A percentile compares a stretch with the other conserved stretches of the same genome.
Evolutionary conservation across 2,329 filamentous ascomycete genomes (phyloP).

Genomic region (Scytalidium lignicola): DNA sequence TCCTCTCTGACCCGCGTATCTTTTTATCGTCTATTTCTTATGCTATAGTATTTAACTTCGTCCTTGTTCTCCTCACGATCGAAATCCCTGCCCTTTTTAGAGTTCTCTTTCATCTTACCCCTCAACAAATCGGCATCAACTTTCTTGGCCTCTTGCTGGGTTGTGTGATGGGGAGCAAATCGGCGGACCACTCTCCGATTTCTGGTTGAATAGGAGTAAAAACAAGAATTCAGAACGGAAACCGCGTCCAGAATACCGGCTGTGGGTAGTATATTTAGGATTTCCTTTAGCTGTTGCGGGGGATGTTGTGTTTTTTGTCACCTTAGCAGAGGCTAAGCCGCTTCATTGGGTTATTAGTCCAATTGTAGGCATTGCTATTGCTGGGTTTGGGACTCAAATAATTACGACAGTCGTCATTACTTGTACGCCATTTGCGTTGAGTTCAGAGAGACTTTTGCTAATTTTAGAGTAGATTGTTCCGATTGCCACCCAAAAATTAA

Average conservation of each 20-base stretch:
- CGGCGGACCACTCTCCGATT: constrained; percentile 43
- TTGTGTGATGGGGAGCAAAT: constrained; percentile 53
- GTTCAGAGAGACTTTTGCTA: background rate
- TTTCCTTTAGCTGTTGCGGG: constrained; percentile 46
- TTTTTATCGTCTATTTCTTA: constrained; percentile 47
- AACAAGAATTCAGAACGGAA: constrained; percentile 28
- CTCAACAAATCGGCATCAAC: constrained; percentile 53
- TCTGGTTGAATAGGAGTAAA: constrained; percentile 41
- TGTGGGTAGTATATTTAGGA: constrained; percentile 53
- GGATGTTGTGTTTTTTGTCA: constrained; percentile 48
- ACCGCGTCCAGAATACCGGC: constrained; percentile 44
- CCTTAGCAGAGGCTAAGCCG: constrained; percentile 37
- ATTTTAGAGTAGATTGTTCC: background rate
- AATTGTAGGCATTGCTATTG: constrained; percentile 46
- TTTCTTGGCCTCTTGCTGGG: constrained; percentile 52
- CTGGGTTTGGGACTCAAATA: constrained; percentile 52
- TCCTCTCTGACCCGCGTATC: constrained; percentile 41
- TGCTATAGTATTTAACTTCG: constrained; percentile 52
- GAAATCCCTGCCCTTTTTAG: constrained; percentile 56
- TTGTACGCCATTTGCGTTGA: constrained; percentile 40
- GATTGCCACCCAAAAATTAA: constrained; percentile 50
- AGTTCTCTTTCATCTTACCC: constrained; percentile 49
- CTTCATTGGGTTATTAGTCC: constrained; percentile 52
- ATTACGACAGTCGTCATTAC: constrained; percentile 56
- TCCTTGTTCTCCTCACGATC: constrained; percentile 47